These are phyloP conservation scores for Drechslerella coelobrocha DNA, from an alignment of 2,329 filamentous ascomycete species.

Conservation along the genomic window DNA sequence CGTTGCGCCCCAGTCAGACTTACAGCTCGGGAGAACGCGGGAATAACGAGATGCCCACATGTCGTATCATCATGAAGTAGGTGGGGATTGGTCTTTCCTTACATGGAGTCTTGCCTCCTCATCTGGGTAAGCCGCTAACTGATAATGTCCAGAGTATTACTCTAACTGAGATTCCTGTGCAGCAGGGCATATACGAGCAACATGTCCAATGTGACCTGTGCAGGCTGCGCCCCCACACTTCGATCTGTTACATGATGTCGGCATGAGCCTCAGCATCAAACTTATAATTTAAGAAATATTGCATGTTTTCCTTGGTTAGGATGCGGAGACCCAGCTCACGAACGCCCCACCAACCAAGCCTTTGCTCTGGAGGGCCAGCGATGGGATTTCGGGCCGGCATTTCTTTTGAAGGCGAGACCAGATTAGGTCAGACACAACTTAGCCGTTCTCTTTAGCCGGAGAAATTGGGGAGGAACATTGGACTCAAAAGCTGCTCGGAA, in stretches of 20 bases:
- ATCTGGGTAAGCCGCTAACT: not conserved
- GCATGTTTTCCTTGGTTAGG: not conserved
- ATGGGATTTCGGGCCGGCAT: constrained; percentile 48
- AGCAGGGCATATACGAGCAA: too few relatives aligned
- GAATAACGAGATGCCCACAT: not conserved
- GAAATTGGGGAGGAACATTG: constrained; percentile 7
- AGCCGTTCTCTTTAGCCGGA: constrained; percentile 44
- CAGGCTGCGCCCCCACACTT: constrained; percentile 27
- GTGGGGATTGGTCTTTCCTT: not conserved
- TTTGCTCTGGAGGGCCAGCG: not conserved
- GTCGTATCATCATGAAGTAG: constrained; percentile 1
- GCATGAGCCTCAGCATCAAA: constrained; percentile 36
- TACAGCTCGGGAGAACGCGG: not conserved
- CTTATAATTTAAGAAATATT: constrained; percentile 1
- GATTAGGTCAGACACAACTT: constrained; percentile 24
- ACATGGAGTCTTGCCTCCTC: not conserved
- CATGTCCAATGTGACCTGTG: too few relatives aligned
- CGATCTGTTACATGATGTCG: constrained; percentile 8
- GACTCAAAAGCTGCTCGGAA: constrained; percentile 22
- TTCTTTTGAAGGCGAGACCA: not conserved
- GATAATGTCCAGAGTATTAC: too few relatives aligned
- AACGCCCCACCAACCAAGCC: not conserved
- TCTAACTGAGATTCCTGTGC: too few relatives aligned
- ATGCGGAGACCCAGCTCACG: not conserved
- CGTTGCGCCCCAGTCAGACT: not conserved